Percentiles rank a stretch among this genome's conserved stretches.
Conservation (phyloP, 768 basidiomycete genomes). For the Scleroderma bovista region DNA sequence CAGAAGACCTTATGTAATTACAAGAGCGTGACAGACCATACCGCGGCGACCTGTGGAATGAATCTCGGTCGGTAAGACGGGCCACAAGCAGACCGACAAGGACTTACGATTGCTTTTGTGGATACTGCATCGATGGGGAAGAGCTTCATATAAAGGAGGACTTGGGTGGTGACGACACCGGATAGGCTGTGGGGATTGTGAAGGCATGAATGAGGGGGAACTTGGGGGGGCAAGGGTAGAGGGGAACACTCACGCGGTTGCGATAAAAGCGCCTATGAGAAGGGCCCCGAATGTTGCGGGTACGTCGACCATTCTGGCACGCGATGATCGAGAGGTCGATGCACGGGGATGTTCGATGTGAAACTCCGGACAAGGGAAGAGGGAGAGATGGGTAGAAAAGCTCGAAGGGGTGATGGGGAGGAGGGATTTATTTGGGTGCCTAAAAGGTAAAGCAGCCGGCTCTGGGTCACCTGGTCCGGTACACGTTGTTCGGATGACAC, state of each 20-base stretch:
- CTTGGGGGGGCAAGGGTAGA: neutral
- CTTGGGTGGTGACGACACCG: constrained; percentile 22
- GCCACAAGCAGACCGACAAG: neutral
- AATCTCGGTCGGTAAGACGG: neutral
- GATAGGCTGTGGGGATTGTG: constrained; percentile 16
- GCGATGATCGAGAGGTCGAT: too few relatives aligned
- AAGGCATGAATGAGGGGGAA: neutral
- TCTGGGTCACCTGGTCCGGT: too few relatives aligned
- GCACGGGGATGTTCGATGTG: too few relatives aligned
- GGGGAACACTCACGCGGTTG: constrained; percentile 19
- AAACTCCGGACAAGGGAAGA: neutral
- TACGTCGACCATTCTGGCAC: constrained; percentile 6
- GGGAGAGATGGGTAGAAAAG: neutral
- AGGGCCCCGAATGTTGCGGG: constrained; percentile 24
- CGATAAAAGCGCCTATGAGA: constrained; percentile 25
- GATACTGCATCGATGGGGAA: constrained; percentile 20
- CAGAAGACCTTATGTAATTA: neutral
- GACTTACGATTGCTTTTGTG: constrained; percentile 21
- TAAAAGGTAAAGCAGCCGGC: too few relatives aligned
- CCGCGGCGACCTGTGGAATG: constrained; percentile 17
- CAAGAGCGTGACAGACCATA: constrained; percentile 16
- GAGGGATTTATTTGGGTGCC: too few relatives aligned
- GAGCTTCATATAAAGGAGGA: constrained; percentile 25
- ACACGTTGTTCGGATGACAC: too few relatives aligned
- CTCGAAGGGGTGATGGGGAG: too few relatives aligned